These are phyloP conservation scores for Apodospora peruviana DNA, from an alignment of 495 filamentous ascomycete species.

Conservation along the genomic window DNA sequence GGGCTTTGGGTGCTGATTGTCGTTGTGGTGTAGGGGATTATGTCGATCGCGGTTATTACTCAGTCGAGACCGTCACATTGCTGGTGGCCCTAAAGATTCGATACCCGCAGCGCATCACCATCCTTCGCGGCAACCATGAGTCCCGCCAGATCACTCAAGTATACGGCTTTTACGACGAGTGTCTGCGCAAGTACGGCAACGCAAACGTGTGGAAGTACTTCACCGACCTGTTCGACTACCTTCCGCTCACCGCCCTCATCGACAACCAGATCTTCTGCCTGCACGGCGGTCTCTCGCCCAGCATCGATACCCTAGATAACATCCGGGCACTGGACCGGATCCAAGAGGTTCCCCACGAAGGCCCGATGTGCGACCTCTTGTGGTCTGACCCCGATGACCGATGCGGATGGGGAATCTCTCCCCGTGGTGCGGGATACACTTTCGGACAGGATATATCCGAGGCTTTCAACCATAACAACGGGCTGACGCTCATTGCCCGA, in stretches of 20 bases:
- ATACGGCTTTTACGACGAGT: slow-evolving; percentile 97
- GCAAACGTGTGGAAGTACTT: slow-evolving; percentile 99
- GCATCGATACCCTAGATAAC: slow-evolving; percentile 97
- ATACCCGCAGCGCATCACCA: slow-evolving; percentile 93
- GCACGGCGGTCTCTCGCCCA: slow-evolving; percentile 91
- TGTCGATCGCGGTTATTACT: slow-evolving; percentile 95
- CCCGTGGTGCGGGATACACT: slow-evolving; percentile 94
- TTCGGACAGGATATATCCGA: slow-evolving; percentile 99
- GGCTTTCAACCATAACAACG: slow-evolving; percentile 99
- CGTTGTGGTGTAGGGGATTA: slow-evolving; percentile 65
- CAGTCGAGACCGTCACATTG: slow-evolving; percentile 90
- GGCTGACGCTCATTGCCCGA: slow-evolving; percentile 87
- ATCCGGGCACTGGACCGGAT: slow-evolving; percentile 93
- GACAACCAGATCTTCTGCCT: slow-evolving; percentile 99
- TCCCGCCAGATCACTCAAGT: slow-evolving; percentile 97
- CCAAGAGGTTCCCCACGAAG: slow-evolving; percentile 97
- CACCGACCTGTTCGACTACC: slow-evolving; percentile 98
- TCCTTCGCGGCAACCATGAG: slow-evolving; percentile 95
- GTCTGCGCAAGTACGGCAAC: slow-evolving; percentile 94
- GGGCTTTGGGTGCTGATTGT: slow-evolving; percentile 9
- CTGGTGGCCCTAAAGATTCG: slow-evolving; percentile 93
- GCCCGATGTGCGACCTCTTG: slow-evolving; percentile 96
- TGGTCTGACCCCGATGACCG: slow-evolving; percentile 98
- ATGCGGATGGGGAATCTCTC: slow-evolving; percentile 97
- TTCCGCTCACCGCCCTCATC: slow-evolving; percentile 95